Evolutionary conservation across 768 basidiomycete genomes (phyloP).

Genomic region (Amanita rimosa): DNA sequence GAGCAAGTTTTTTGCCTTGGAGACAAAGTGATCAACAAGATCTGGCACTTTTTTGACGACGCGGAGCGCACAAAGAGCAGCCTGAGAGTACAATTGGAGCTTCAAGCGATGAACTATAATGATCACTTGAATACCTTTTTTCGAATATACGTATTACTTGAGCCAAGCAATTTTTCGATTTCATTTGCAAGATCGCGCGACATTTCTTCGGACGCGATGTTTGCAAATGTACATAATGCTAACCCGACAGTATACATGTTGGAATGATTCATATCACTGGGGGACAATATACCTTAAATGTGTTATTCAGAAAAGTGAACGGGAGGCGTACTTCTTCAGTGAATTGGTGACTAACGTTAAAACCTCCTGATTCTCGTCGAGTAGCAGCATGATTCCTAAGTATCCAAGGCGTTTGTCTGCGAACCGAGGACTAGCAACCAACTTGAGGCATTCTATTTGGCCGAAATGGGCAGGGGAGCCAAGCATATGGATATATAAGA

Average conservation of each 20-base stretch:
- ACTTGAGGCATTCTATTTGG: slow-evolving; percentile 94
- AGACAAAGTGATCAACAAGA: slow-evolving; percentile 82
- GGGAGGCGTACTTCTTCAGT: slow-evolving; percentile 75
- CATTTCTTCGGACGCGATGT: slow-evolving; percentile 99
- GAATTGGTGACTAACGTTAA: slow-evolving; percentile 96
- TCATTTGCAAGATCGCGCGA: slow-evolving; percentile 96
- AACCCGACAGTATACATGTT: slow-evolving; percentile 99
- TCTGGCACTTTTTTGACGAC: slow-evolving; percentile 96
- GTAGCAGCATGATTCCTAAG: slow-evolving; percentile 91
- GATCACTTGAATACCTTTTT: slow-evolving; percentile 65
- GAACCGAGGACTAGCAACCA: slow-evolving; percentile 91
- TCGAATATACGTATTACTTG: slow-evolving; percentile 96
- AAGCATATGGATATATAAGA: slow-evolving; percentile 98
- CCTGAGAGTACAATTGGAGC: slow-evolving; percentile 33
- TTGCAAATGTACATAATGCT: slow-evolving; percentile 95
- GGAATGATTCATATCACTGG: slow-evolving; percentile 97
- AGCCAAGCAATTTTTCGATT: slow-evolving; percentile 94
- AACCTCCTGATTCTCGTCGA: slow-evolving; percentile 98
- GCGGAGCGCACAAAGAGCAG: slow-evolving; percentile 88
- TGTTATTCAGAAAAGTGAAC: not conserved
- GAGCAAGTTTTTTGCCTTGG: slow-evolving; percentile 82
- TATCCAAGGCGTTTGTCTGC: slow-evolving; percentile 95
- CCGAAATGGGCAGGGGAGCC: slow-evolving; percentile 98
- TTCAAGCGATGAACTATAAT: not conserved
- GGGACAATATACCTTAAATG: slow-evolving; percentile 6